phyloP scores from a whole-genome alignment of 257 asterid species.

The Penstemon barbatus region DNA sequence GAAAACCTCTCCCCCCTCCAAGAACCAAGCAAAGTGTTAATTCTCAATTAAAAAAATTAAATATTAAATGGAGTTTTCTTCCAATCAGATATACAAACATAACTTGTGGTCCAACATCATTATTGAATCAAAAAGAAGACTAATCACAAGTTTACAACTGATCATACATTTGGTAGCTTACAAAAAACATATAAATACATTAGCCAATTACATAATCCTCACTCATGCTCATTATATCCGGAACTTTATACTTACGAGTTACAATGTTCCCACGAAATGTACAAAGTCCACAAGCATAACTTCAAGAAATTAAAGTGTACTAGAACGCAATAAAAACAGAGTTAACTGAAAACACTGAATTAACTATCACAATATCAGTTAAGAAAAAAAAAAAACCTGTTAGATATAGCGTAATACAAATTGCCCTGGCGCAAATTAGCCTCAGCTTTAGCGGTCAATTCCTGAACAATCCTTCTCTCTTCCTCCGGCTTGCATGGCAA shows the following conservation, averaged over 20 bases:
- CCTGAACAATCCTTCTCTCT: conserved; percentile 67
- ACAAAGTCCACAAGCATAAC: neutral
- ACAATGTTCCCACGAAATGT: neutral
- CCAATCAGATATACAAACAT: neutral
- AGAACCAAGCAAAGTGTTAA: neutral
- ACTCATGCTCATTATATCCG: neutral
- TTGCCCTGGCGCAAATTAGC: conserved; percentile 72
- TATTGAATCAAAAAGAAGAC: conserved; percentile 3
- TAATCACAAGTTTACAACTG: neutral
- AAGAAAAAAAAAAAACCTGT: conserved; percentile 44
- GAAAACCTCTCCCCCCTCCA: neutral
- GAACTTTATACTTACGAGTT: neutral
- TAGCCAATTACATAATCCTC: conserved; percentile 1
- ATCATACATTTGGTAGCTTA: neutral
- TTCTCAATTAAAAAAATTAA: neutral
- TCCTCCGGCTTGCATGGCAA: conserved; percentile 86
- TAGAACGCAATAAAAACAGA: neutral
- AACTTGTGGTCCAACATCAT: neutral
- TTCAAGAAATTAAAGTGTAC: neutral
- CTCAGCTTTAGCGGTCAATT: conserved; percentile 65
- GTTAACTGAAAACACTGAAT: neutral
- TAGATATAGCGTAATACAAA: conserved; percentile 65
- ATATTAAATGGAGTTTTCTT: neutral
- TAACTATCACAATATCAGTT: neutral
- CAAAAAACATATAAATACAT: neutral